These are phyloP conservation scores for Ambrosiella beaveri DNA, from an alignment of 2,329 filamentous ascomycete genomes.

Conservation along the genomic window DNA sequence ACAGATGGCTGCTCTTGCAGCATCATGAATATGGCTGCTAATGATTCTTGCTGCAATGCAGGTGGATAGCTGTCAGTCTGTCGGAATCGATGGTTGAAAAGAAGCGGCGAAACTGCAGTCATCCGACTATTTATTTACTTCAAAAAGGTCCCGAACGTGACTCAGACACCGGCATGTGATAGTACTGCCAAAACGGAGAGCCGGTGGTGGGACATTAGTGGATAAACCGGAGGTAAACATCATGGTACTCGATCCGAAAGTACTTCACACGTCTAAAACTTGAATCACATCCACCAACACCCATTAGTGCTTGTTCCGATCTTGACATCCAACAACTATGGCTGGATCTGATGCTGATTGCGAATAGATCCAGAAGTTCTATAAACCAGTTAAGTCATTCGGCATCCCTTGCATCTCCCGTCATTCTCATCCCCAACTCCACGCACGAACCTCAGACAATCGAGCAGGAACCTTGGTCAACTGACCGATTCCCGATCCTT, in stretches of 20 bases:
- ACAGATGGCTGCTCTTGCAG: too few species aligned
- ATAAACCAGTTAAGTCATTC: too few species aligned
- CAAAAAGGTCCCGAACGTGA: background rate
- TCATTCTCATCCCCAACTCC: background rate
- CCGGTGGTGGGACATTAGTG: background rate
- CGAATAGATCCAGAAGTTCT: background rate
- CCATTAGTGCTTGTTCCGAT: too few species aligned
- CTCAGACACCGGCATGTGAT: background rate
- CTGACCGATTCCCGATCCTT: background rate
- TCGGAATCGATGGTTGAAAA: background rate
- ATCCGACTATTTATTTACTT: background rate
- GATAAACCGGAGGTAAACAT: background rate
- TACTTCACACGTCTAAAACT: background rate
- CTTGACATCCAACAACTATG: background rate
- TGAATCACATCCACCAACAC: too few species aligned
- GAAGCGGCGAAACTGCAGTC: constrained; percentile 4
- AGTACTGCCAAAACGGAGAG: background rate
- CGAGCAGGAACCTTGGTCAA: background rate
- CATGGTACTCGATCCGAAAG: background rate
- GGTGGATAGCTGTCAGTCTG: background rate
- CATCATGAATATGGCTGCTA: background rate
- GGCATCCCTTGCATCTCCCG: background rate
- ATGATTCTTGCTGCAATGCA: background rate
- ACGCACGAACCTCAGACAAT: background rate
- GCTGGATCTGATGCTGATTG: background rate